Base-by-base conservation (phyloP, 2,329 filamentous ascomycete genomes). In the Botrytis byssoidea region DNA sequence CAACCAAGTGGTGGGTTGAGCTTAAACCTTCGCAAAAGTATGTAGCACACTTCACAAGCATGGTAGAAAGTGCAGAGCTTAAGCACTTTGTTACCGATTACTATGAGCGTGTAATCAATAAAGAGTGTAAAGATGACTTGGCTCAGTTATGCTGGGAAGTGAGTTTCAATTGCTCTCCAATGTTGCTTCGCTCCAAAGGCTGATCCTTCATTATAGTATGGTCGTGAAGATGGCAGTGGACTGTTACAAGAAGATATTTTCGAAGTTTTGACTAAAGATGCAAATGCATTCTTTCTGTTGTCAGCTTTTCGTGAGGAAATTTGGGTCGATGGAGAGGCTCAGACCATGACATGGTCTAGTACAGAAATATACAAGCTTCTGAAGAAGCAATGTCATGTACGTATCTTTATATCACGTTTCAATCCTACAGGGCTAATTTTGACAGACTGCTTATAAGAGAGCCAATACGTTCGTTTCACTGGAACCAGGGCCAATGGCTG, bases 31-130 rank as follows among this genome's bases (percentile, higher is more conserved):
- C 71, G 4, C 71, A 72, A 46, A 66, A 72, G 29, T 72, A 72
- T 25, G 40, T 59, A 46, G 42, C 37, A n/a, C 46, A 68, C 32
- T 72, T 68, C 35, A 67, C 63, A 25, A 25, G 25, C 16, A 68
- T 72, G 63, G 65, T 72, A 22, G 71, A 42, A 29, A 72, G 71
- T 60, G 71, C 71, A 16, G 71, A 72, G 25, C 55, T 72, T 22
- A 72, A 68, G 51, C 63, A 72, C n/a, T 72, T 72, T 46, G 40
- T 72, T n/a, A 72, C 61, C 22, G 71, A 72, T 68, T 72, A 68
- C n/a, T 72, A 72, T n/a, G 44, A 68, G 22, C 63, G 63, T 29
- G 71, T 72, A 46, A 16, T 59, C n/a, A 55, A 25, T n/a, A n/a
- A 7, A 12, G 63, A 68, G 16, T 42, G 25, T 22, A 40, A 68